Conservation (phyloP, 768 basidiomycete species). For the Phylloporus sp. region DNA sequence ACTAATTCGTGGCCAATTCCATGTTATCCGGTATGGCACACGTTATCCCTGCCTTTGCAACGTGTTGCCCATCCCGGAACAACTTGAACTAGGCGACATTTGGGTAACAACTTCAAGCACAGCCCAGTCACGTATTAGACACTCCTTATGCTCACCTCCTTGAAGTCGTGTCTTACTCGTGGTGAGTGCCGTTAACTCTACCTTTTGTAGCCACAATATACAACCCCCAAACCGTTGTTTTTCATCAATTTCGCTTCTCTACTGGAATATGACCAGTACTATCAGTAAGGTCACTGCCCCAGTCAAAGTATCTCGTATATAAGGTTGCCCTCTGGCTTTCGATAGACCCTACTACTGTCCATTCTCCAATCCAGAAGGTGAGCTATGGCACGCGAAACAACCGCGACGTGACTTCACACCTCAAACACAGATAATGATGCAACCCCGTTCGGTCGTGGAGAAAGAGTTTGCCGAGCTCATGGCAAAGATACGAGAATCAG, state of each 20-base stretch:
- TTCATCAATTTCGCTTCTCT: slow-evolving; percentile 9
- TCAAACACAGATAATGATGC: slow-evolving; percentile 10
- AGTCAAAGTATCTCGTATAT: slow-evolving; percentile 10
- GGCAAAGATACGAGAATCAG: slow-evolving; percentile 19
- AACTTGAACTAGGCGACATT: too few species aligned
- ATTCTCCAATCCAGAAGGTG: slow-evolving; percentile 6
- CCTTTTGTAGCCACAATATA: neutral
- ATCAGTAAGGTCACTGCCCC: slow-evolving; percentile 6
- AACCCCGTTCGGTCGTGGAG: slow-evolving; percentile 3
- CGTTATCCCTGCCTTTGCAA: slow-evolving; percentile 5
- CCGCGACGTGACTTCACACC: neutral
- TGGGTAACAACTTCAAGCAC: neutral
- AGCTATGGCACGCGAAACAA: neutral
- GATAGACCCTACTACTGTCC: neutral
- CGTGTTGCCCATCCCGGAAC: neutral
- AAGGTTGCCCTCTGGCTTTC: neutral
- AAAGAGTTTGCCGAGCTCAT: slow-evolving; percentile 15
- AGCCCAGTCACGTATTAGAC: too few species aligned
- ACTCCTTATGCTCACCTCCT: too few species aligned
- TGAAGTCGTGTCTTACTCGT: neutral
- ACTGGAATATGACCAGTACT: neutral
- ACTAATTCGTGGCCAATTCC: too few species aligned
- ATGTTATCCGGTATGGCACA: too few species aligned
- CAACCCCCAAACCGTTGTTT: neutral
- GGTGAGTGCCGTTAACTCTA: neutral